These are phyloP conservation scores for Trametes cubensis DNA, from an alignment of 768 basidiomycete species.

Conservation along the genomic window DNA sequence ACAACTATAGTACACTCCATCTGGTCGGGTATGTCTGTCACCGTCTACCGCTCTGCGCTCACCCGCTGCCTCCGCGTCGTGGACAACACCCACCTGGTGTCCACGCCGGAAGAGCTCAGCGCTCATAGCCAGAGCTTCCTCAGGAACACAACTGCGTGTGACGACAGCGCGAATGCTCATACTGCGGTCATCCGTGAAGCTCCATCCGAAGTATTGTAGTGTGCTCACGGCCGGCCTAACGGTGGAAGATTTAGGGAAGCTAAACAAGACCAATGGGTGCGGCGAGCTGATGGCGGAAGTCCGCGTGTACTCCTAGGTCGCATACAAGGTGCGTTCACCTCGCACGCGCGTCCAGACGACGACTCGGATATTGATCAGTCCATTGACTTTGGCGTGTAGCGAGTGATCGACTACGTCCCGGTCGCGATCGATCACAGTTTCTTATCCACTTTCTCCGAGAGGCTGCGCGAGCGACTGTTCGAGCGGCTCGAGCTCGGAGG, in stretches of 20 bases:
- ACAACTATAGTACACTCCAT: no score
- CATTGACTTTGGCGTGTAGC: slow-evolving; percentile 33
- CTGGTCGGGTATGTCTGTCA: no score
- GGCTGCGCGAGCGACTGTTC: slow-evolving; percentile 30
- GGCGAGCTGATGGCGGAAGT: slow-evolving; percentile 74
- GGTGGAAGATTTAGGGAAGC: slow-evolving; percentile 27
- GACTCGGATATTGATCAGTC: not conserved
- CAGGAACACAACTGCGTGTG: no score
- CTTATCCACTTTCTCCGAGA: slow-evolving; percentile 36
- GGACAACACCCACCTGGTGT: no score
- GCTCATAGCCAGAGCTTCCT: no score
- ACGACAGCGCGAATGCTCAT: no score
- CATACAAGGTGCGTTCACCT: slow-evolving; percentile 17
- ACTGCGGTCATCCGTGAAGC: no score
- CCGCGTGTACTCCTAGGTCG: slow-evolving; percentile 75
- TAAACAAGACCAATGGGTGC: slow-evolving; percentile 44
- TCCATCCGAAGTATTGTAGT: no score
- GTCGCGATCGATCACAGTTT: slow-evolving; percentile 51
- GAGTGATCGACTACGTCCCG: slow-evolving; percentile 46
- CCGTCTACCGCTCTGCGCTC: no score
- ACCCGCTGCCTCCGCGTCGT: no score
- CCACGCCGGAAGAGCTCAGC: no score
- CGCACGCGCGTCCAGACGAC: not conserved
- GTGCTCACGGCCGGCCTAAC: slow-evolving; percentile 12
- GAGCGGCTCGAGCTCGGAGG: slow-evolving; percentile 30